Evolutionary conservation across 257 asterid genomes (phyloP).

Genomic region (Gentiana macrophylla): DNA sequence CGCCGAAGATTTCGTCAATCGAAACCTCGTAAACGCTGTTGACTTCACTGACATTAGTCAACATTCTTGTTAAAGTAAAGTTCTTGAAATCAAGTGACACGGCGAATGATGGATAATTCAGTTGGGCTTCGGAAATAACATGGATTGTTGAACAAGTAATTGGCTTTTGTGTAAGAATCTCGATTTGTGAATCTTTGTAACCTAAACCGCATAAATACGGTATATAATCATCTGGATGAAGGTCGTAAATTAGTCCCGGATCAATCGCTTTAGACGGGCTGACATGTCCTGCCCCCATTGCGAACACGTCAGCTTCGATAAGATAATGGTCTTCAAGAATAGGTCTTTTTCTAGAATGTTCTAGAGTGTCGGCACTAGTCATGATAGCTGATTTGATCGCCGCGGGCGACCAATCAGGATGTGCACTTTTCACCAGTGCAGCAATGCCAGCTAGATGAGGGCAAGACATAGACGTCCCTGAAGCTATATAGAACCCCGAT

Average conservation of each 20-base stretch:
- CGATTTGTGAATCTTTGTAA: slow-evolving; percentile 5
- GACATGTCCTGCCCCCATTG: slow-evolving; percentile 6
- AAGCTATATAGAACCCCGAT: slow-evolving; percentile 4
- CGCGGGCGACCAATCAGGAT: slow-evolving; percentile 20
- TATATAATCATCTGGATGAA: background rate
- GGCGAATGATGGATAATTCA: too few relatives aligned
- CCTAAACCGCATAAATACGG: slow-evolving; percentile 5
- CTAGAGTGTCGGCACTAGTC: too few relatives aligned
- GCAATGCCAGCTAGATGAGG: slow-evolving; percentile 20
- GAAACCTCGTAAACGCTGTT: too few relatives aligned
- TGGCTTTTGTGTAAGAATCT: slow-evolving; percentile 10
- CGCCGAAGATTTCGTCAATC: too few relatives aligned
- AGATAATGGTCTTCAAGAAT: too few relatives aligned
- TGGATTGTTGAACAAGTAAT: too few relatives aligned
- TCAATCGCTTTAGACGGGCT: slow-evolving; percentile 13
- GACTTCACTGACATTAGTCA: too few relatives aligned
- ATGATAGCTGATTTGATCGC: background rate
- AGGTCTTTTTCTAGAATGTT: background rate
- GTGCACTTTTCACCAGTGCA: slow-evolving; percentile 11
- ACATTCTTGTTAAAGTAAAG: too few relatives aligned
- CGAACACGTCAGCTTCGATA: too few relatives aligned
- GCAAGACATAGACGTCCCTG: slow-evolving; percentile 17
- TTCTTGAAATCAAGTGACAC: too few relatives aligned
- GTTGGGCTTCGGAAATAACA: too few relatives aligned
- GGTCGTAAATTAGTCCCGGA: slow-evolving; percentile 9